A percentile compares a stretch with the other conserved stretches of the same genome.
Evolutionary conservation across 352 stramenopile species (phyloP).

Genomic region (Pythium coloratum): DNA sequence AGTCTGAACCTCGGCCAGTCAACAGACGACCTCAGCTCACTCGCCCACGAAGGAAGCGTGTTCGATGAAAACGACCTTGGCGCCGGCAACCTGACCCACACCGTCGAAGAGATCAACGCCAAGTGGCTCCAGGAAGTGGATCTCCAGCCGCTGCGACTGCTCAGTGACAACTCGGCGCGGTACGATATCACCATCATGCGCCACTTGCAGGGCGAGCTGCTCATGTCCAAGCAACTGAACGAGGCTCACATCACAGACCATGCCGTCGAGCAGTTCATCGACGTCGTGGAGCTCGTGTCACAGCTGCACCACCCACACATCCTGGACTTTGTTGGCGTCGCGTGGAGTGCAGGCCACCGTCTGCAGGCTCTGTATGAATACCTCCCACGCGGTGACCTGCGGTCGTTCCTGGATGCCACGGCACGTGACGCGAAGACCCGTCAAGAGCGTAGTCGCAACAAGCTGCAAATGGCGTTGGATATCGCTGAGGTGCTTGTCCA

Average conservation of each 20-base stretch:
- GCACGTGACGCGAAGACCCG: conserved; percentile 22
- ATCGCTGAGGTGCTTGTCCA: conserved; percentile 35
- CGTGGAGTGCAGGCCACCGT: conserved; percentile 11
- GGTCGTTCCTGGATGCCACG: conserved; percentile 24
- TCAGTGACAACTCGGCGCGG: conserved; percentile 6
- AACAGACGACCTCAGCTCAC: background rate
- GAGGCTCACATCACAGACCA: conserved; percentile 7
- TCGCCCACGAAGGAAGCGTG: conserved; percentile 6
- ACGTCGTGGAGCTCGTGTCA: conserved; percentile 29
- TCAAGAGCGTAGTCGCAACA: conserved; percentile 24
- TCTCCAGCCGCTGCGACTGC: conserved; percentile 20
- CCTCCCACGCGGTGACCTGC: conserved; percentile 29
- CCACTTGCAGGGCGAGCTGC: conserved; percentile 18
- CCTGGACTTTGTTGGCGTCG: conserved; percentile 29
- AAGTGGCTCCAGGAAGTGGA: conserved; percentile 20
- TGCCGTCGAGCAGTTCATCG: conserved; percentile 31
- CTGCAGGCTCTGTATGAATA: conserved; percentile 31
- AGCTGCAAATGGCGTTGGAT: conserved; percentile 32
- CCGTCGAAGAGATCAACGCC: conserved; percentile 18
- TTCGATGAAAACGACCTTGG: background rate
- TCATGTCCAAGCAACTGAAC: conserved; percentile 25
- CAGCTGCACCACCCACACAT: conserved; percentile 30
- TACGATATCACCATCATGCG: conserved; percentile 24
- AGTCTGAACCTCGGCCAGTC: conserved; percentile 17
- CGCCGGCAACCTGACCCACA: background rate